Base-by-base conservation (phyloP, 2,329 filamentous ascomycete species). In the Stagonosporopsis chrysanthemi region DNA sequence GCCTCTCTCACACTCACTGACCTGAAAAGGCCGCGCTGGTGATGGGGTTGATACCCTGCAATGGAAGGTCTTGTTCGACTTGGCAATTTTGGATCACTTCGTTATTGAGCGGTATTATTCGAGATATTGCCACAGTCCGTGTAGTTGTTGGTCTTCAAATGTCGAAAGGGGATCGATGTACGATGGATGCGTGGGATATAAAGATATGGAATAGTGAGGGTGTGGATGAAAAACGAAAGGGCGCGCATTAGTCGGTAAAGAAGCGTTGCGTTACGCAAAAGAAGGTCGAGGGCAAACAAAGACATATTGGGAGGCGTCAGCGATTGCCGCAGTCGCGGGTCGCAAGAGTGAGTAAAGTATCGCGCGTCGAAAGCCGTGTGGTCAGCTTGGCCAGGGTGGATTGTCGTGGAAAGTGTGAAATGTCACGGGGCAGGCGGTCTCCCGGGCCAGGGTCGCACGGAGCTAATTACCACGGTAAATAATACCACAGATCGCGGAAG, bases 1-100 rank as follows among this genome's bases (percentile, higher is more conserved):
- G 68, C 63, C 44, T 72, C 69, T 66, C 65, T 64, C 63, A 68
- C 66, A 31, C 62, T 35, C 56, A 54, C 55, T 47, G 45, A 50
- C 63, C 67, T 68, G 52, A 69, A 38, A 69, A 69, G 64, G 62
- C 42, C 28, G 56, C 65, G 66, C 65, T 59, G 64, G 65, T 67
- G 60, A 62, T 55, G 67, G 67, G 64, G 64, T 41, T 56, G 38
- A 60, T 48, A 48, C 64, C 67, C 67, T 68, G 59, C 44, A 56
- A 49, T 56, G 58, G 61, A 59, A 62, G 53, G 46, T 62, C 53
- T 56, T 47, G 40, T 61, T 56, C 48, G 58, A 48, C 52, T 57
- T 58, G 56, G 44, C 40, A n/a, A 38, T 44, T 44, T 50, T 41
- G 36, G 49, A 29, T 46, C 24, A 54, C 35, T 45, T 22, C 7